Evolutionary conservation across 176 grass and related monocot species (phyloP), one percentile per base, ranked within the genome.

Genomic region (Leersia perrieri): DNA sequence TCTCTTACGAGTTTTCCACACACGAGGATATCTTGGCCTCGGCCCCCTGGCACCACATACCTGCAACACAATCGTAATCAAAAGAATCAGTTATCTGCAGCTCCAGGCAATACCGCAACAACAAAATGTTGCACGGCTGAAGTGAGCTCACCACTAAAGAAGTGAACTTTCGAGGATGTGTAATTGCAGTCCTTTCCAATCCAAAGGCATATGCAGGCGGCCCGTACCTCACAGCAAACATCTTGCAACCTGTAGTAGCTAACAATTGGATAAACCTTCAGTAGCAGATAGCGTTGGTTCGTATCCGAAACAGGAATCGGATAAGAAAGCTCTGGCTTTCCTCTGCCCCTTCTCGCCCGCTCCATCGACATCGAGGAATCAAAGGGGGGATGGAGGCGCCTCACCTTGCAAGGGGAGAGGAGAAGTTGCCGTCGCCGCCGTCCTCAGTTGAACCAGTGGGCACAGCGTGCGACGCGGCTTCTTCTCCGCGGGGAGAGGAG

Each of bases 41-140:
- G 95, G 95, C 11, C 95, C 92, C 85, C 95, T 92, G 63, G 84
- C 88, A 41, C 71, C 90, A 36, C 95, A 94, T 10, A 98, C 92
- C 95, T 98, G 35, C 76, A 27, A 16, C 20, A 61, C 30, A 75
- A 11, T 34, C 14, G 33, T 26, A 38, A 60, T 40, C 13, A 9
- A n/a, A 65, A 38, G 34, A 22, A 44, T 81, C 53, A 85, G 11
- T 27, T 27, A 72, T 72, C 47, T 58, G 30, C 57, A 58, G 0
- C 77, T 45, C 8, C 7, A 9, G 4, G 4, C 11, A 47, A 31
- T 41, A 58, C 32, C 22, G 68, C 11, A 82, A 16, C 9, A 20
- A 72, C 40, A 7, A 38, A 22, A 70, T 6, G 26, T 31, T 11
- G 33, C 14, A 62, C 36, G 66, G 16, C 13, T 0, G 23, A 73